Conservation (phyloP, 352 stramenopile species). For the Pythium grandisporangium region DNA sequence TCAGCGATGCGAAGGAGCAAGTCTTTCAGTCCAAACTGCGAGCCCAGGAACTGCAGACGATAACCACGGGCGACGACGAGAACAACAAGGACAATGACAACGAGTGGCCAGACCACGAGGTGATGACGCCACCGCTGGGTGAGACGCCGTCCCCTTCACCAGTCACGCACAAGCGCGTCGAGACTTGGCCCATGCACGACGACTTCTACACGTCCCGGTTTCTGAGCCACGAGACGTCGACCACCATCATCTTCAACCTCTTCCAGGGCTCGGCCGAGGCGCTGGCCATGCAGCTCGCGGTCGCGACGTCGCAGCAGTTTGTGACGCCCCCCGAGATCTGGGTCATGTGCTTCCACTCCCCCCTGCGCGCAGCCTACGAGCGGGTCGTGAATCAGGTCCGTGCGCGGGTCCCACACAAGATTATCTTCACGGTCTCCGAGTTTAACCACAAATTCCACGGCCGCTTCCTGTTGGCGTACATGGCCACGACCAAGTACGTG, state of each 20-base stretch:
- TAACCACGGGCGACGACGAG: too few species aligned
- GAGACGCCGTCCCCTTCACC: too few species aligned
- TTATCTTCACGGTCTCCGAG: conserved; percentile 11
- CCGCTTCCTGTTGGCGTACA: conserved; percentile 15
- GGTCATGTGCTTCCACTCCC: conserved; percentile 58
- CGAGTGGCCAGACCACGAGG: too few species aligned
- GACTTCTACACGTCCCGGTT: conserved; percentile 36
- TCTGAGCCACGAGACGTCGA: conserved; percentile 27
- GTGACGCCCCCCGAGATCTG: conserved; percentile 34
- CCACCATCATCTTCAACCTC: conserved; percentile 69
- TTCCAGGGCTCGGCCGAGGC: conserved; percentile 41
- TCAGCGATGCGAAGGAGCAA: too few species aligned
- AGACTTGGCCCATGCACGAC: conserved; percentile 23
- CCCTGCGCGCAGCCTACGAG: conserved; percentile 27
- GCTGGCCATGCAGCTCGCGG: conserved; percentile 30
- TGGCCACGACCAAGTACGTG: conserved; percentile 19
- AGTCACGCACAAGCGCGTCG: too few species aligned
- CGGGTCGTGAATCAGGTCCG: conserved; percentile 16
- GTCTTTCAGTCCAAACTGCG: too few species aligned
- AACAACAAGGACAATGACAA: too few species aligned
- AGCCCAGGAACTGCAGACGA: too few species aligned
- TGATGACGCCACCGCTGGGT: too few species aligned
- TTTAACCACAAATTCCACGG: conserved; percentile 22
- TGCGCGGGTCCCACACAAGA: conserved; percentile 1
- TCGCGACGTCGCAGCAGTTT: conserved; percentile 22